phyloP scores from a whole-genome alignment of 495 filamentous ascomycete genomes.

The Aspergillus olivimuriae region DNA sequence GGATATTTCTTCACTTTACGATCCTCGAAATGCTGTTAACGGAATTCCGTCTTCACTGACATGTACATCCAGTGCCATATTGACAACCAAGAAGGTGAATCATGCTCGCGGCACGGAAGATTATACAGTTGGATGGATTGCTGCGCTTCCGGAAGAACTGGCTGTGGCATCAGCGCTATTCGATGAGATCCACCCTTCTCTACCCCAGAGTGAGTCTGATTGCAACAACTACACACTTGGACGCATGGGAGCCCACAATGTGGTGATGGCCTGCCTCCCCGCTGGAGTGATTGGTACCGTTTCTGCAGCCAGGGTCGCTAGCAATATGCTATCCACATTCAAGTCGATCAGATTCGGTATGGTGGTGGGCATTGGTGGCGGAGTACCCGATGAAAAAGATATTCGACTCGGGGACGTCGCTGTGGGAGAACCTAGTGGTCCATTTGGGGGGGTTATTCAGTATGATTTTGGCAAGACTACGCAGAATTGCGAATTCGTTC shows the following conservation, averaged over 20 bases:
- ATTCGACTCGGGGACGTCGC: constrained; percentile 3
- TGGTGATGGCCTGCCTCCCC: constrained; percentile 8
- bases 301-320: constrained; percentile 2
- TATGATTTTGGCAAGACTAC: constrained; percentile 7
- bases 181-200: constrained; percentile 5
- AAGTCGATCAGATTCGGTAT: constrained; percentile 9
- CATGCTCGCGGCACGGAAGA: constrained; percentile 2
- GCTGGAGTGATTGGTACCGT: constrained; percentile 9
- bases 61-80: too few relatives aligned
- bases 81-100: too few relatives aligned
- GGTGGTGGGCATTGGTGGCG: constrained; percentile 8
- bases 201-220: constrained; percentile 3
- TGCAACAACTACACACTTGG: constrained; percentile 13
- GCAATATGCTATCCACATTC: constrained; percentile 7
- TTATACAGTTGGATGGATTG: constrained; percentile 12
- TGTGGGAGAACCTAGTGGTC: background rate
- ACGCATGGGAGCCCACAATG: constrained; percentile 6
- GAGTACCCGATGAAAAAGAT: background rate
- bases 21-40: too few relatives aligned
- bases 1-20: too few relatives aligned
- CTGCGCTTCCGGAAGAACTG: constrained; percentile 10
- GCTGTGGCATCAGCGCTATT: constrained; percentile 10
- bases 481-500: background rate
- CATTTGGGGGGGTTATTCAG: constrained; percentile 1
- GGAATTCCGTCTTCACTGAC: too few relatives aligned